Evolutionary conservation across 2,329 filamentous ascomycete genomes (phyloP), one percentile per base, ranked within the genome.

Genomic region (Parasarocladium wereldwijsianum): DNA sequence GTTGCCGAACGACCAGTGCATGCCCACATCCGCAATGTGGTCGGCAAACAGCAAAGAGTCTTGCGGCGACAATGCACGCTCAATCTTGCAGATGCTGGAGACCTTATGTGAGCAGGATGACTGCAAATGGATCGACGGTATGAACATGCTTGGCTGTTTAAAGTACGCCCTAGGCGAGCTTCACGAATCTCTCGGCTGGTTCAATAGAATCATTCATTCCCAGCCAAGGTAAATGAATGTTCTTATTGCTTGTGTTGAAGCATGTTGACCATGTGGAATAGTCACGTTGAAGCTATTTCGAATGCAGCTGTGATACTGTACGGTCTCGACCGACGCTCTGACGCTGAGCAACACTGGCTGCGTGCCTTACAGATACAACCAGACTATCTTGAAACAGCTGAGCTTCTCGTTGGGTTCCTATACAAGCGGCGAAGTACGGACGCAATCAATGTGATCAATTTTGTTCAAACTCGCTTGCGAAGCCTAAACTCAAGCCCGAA

Each of bases 61-160:
- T 1, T 60, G 65, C 4, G 46, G 66, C 14, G 50, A 61, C 6
- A 32, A 69, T 38, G 83, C 83, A 7, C 67, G 63, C 26, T 60
- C 67, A 6, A 79, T 80, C 3, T 54, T 93, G 13, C 70, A 81
- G 21, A 70, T 84, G 43, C 61, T 93, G 13, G 74, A 71, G 11
- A 70, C 64, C 38, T 56, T 92, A 6, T 93, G 84, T 46, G 73
- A 80, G 43, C 77, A 87, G 48, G 83, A 77, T 43, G 67, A 66
- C 8, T 90, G 83, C 81, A 70, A 74, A 42, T 98, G 90, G 90
- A 69, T 85, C 31, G 87, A 96, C 46, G 90, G 90, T 3, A 86
- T 96, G 61, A 62, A 96, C 22, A 62, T 96, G 6, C 84, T 81
- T 22, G 90, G 90, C 3, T 96, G 90, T 54, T 62, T 98, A 34